A percentile compares a stretch with the other conserved stretches of the same genome.
Conservation (phyloP, 257 asterid genomes). For the Solanum sejunctum region DNA sequence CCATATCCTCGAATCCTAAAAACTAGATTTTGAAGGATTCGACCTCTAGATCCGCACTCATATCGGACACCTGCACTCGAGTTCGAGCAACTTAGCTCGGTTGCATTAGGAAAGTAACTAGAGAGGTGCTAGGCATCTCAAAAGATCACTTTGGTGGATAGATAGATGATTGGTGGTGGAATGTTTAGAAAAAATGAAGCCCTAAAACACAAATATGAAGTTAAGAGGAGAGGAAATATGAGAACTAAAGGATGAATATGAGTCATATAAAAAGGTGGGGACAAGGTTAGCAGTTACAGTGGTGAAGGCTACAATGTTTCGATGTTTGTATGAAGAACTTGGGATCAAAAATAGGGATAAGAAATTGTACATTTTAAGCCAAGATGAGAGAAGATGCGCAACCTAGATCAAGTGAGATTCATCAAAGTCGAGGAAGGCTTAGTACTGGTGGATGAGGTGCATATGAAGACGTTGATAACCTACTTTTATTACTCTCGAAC, state of each 20-base stretch:
- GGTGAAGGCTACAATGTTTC: background rate
- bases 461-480: background rate
- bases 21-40: no score
- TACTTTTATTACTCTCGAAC: background rate
- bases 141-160: background rate
- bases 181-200: background rate
- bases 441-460: background rate
- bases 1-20: no score
- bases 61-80: no score
- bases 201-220: background rate
- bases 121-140: background rate
- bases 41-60: no score
- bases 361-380: background rate
- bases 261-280: background rate
- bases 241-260: background rate
- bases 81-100: no score
- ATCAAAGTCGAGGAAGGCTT: background rate
- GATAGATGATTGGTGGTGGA: background rate
- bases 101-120: background rate
- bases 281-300: background rate
- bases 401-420: background rate
- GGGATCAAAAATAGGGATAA: background rate
- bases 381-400: background rate
- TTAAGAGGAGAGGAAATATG: background rate
- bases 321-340: background rate